Evolutionary conservation across 1,284 basidiomycete genomes (phyloP), one percentile per base, ranked within the genome.

Genomic region (Waitea zeae): DNA sequence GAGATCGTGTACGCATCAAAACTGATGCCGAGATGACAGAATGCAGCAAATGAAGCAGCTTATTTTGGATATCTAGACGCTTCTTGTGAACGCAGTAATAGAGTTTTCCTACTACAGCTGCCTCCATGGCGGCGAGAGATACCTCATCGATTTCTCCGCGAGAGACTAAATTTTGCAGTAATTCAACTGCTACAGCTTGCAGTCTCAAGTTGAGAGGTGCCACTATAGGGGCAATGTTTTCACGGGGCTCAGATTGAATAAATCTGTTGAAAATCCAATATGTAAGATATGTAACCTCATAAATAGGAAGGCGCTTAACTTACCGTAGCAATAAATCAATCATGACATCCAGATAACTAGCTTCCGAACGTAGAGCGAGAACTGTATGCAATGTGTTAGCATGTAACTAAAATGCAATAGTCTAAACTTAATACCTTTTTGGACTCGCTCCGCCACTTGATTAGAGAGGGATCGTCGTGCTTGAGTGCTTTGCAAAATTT

Each of bases 31-130:
- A 77, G 18, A 92, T 74, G 18, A 87, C 59, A 0, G 84, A 80
- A 48, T 96, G 90, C 1, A 98, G 65, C 6, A 93, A 70, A 44
- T 90, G 88, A 1, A 98, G 70, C 37, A 96, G 69, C 49, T 90
- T 92, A 62, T 88, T 90, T 54, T 95, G 90, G 12, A 90, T 60
- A 44, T 90, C 81, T 22, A 89, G 64, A 20, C 75, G 67, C 13
- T 58, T 59, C 15, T 60, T 59, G 42, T 88, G 77, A 13, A 95
- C 61, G 19, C 69, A 77, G 33, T 72, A 59, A 44, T 76, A 84
- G 2, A 96, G 62, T 47, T 86, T 82, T 33, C 69, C 67, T 30
- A 89, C 62, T 24, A 95, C 62, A 1, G 67, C 64, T 1, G 69
- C 62, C 50, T 93, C 81, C 33, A 90, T 61, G 15, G 59, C 57